phyloP scores from a whole-genome alignment of 2,329 filamentous ascomycete genomes.

The Nemania sp. region DNA sequence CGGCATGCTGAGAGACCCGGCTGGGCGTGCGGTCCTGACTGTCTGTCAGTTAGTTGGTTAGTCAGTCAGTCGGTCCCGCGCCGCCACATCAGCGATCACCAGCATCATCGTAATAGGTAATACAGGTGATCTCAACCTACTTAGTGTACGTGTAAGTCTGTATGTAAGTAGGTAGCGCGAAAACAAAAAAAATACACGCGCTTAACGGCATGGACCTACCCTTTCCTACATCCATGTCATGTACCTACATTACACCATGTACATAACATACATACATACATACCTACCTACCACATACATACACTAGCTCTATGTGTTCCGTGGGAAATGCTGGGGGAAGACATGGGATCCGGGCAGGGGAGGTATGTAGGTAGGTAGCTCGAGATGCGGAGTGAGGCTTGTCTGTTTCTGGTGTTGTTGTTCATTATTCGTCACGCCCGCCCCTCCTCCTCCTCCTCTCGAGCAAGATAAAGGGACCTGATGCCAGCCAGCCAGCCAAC shows the following conservation, averaged over 20 bases:
- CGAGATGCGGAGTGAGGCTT: constrained; percentile 27
- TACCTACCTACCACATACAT: too few relatives aligned
- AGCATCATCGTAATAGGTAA: constrained; percentile 7
- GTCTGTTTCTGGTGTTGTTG: constrained; percentile 31
- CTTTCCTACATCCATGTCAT: constrained; percentile 15
- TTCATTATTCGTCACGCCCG: constrained; percentile 33
- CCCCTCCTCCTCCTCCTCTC: constrained; percentile 24
- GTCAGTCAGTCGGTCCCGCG: too few relatives aligned
- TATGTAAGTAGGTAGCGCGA: background rate
- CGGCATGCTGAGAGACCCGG: constrained; percentile 32
- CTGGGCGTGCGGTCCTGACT: constrained; percentile 27
- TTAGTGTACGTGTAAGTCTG: background rate
- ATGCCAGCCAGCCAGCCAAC: background rate
- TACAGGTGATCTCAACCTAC: background rate
- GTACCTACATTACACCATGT: constrained; percentile 2
- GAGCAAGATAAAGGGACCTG: constrained; percentile 29
- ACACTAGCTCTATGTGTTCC: too few relatives aligned
- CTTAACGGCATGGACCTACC: constrained; percentile 22
- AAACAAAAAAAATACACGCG: constrained; percentile 2
- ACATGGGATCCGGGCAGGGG: constrained; percentile 26
- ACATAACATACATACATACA: too few relatives aligned
- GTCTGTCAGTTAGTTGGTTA: too few relatives aligned
- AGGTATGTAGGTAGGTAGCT: background rate
- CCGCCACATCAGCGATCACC: too few relatives aligned
- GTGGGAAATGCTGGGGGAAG: constrained; percentile 17